Percentiles rank a stretch among this genome's conserved stretches.
phyloP scores from a whole-genome alignment of 1,139 yeast species.

The Yamadazyma dushanensis region DNA sequence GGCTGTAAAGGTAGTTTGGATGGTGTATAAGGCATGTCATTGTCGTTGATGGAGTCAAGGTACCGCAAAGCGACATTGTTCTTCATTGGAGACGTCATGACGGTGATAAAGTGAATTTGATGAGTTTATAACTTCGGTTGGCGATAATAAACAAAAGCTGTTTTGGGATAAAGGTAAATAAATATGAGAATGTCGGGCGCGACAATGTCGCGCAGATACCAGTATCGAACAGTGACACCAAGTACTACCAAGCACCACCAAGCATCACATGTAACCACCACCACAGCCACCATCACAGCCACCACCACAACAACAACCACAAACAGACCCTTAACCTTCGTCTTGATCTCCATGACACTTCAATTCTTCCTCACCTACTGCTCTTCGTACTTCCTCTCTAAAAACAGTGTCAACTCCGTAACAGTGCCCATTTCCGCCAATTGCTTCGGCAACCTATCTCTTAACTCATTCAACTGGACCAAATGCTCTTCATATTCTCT shows the following conservation, averaged over 20 bases:
- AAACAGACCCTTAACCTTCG: too few relatives aligned
- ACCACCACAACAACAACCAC: too few relatives aligned
- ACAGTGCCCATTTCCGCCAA: slow-evolving; percentile 31
- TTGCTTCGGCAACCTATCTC: slow-evolving; percentile 31
- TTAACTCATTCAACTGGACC: slow-evolving; percentile 20
- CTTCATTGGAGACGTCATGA: slow-evolving; percentile 27
- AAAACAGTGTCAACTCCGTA: slow-evolving; percentile 31
- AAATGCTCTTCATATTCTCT: slow-evolving; percentile 29
- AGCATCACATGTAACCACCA: too few relatives aligned
- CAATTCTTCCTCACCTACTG: too few relatives aligned
- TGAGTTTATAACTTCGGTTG: too few relatives aligned
- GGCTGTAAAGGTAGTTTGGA: slow-evolving; percentile 34
- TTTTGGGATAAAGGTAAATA: slow-evolving; percentile 1
- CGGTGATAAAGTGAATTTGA: too few relatives aligned
- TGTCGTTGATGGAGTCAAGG: slow-evolving; percentile 30
- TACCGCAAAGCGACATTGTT: slow-evolving; percentile 33
- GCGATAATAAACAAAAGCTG: neutral
- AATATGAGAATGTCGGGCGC: neutral
- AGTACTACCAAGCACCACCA: too few relatives aligned
- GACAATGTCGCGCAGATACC: slow-evolving; percentile 2
- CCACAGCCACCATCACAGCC: too few relatives aligned
- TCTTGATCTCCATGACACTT: too few relatives aligned
- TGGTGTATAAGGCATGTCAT: slow-evolving; percentile 15
- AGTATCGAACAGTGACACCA: too few relatives aligned
- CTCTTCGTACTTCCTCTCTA: slow-evolving; percentile 23